Evolutionary conservation across 495 filamentous ascomycete genomes (phyloP), one percentile per base, ranked within the genome.

Genomic region (Clavariopsis aquatica): DNA sequence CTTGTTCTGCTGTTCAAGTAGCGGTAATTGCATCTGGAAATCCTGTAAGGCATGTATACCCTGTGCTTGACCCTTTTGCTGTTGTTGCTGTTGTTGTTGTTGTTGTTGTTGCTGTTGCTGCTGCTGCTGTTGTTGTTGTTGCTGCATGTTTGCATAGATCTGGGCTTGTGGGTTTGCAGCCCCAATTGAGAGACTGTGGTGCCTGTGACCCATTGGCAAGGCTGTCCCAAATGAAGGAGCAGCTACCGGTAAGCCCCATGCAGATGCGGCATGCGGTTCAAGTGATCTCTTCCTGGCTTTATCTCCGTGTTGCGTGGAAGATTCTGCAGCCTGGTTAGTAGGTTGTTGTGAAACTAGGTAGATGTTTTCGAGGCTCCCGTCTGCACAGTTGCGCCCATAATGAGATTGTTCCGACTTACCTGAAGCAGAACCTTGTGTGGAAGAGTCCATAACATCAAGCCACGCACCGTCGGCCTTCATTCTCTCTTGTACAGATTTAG

Each of bases 11-110:
- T 98, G 94, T 76, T 97, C 93, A 43, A 98, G 86, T 58, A 98
- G 76, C 93, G 97, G 96, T 73, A 98, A 80, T 71, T 98, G 93
- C 94, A 97, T 96, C 78, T 98, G 94, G 77, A 98, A 98, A 75
- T 98, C 94, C 74, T 96, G 93, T 56, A 98, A 80, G 26, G 26
- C 24, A 20, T 19, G 51, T 3, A 10, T 27, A 5, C 26, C 29
- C n/a, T 54, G 26, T 6, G 51, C 5, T 54, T 22, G 24, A 43
- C 2, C 2, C 38, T 43, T 8, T 43, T 43, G 38, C 38, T 43
- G 38, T 17, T 43, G 38, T 51, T 43, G 38, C 38, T 17, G 38
- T 17, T 43, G 38, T 17, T 43, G 38, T 54, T 52, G 12, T 6
- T 17, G 49, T 52, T 52, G 22, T 24, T 52, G 17, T 29, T n/a